phyloP scores from a whole-genome alignment of 345 rosid genomes.

The Adansonia digitata region DNA sequence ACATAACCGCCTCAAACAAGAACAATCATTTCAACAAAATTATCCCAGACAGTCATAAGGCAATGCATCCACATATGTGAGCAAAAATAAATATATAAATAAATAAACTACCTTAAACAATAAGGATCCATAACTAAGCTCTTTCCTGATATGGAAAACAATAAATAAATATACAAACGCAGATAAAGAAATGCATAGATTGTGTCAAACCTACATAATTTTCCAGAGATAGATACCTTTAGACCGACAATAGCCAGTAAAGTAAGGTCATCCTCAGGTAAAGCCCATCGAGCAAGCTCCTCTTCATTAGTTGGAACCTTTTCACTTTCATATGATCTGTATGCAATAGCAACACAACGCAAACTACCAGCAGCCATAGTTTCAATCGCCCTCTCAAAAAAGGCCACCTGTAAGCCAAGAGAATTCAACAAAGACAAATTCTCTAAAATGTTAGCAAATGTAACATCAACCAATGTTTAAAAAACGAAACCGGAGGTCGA shows the following conservation, averaged over 20 bases:
- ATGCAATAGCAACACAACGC: slow-evolving; percentile 93
- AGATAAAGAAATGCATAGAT: not conserved
- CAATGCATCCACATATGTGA: no score
- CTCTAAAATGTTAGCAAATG: not conserved
- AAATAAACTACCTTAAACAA: not conserved
- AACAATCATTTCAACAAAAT: not conserved
- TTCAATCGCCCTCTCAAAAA: slow-evolving; percentile 53
- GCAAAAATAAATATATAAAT: no score
- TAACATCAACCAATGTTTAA: no score
- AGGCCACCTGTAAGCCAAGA: slow-evolving; percentile 38
- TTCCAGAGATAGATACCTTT: slow-evolving; percentile 43
- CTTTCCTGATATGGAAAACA: not conserved
- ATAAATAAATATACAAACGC: not conserved
- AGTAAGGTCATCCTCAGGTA: slow-evolving; percentile 88
- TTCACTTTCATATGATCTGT: slow-evolving; percentile 52
- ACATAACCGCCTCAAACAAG: not conserved
- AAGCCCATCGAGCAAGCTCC: slow-evolving; percentile 54
- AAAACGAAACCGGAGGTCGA: no score
- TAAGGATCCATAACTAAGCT: not conserved
- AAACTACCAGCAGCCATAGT: slow-evolving; percentile 84
- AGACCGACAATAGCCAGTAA: slow-evolving; percentile 85
- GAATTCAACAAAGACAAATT: not conserved
- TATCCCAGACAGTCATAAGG: not conserved
- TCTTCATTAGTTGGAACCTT: slow-evolving; percentile 72
- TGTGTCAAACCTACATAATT: not conserved